Evolutionary conservation across 2,329 filamentous ascomycete species (phyloP), one percentile per base, ranked within the genome.

Genomic region (Aspergillus uvarum): DNA sequence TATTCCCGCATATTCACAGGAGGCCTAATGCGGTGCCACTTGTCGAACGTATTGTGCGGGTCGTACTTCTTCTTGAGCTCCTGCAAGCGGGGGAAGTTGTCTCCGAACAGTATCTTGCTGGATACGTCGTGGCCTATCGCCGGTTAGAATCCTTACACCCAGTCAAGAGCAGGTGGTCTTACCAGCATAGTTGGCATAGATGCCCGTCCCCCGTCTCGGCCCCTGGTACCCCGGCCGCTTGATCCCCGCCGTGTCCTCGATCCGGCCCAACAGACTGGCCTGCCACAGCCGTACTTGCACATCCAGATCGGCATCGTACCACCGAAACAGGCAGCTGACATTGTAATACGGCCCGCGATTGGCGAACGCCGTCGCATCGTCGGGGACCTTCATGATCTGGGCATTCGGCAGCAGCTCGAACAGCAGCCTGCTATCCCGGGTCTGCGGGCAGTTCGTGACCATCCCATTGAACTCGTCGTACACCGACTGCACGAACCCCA

Each of bases 221-320:
- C 52, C 12, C 22, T 29, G 6, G 8, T 21, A 65, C 54, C 31
- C 75, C 63, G 1, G 71, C 79, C 47, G 78, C 72, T 6, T 72
- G 68, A 12, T 70, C 22, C 48, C 22, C 48, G 29, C 48, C 26
- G 72, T 62, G 6, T 70, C 60, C 5, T 74, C 65, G 16, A 54
- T 38, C 22, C n/a, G 50, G 50, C 73, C 63, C 59, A 75, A 67
- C 0, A 76, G 74, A 10, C 83, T 82, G 2, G 82, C 83, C 1
- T 86, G 78, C 0, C 82, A 83, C 1, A 80, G 80, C 4, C 71
- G 71, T 7, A 72, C 44, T 8, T 60, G 54, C 22, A 66, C 62
- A 14, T 59, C 59, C 47, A 59, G 42, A 14, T 22, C 32, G 10
- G 56, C 42, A 5, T 53, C 56, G 22, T 59, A 52, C 54, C 53